Evolutionary conservation across 495 filamentous ascomycete species (phyloP).

Genomic region (Penicillium taxi): DNA sequence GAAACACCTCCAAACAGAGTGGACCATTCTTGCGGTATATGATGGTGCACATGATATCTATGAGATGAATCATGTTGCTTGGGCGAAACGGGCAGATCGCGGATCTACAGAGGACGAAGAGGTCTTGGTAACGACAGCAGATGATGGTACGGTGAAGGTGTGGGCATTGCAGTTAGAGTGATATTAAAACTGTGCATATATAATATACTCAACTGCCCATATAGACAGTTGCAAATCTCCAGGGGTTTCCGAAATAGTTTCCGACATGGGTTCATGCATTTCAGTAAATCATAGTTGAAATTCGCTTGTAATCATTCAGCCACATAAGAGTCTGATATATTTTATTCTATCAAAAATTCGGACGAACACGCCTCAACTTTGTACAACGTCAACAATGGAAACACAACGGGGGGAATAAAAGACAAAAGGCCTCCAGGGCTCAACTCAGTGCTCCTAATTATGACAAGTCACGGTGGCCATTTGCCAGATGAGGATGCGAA

Average conservation of each 20-base stretch:
- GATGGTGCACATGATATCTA: slow-evolving; percentile 77
- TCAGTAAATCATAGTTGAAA: no score
- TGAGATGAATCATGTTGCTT: slow-evolving; percentile 84
- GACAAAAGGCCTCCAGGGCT: no score
- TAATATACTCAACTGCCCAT: background rate
- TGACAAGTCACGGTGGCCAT: slow-evolving; percentile 4
- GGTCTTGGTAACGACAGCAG: slow-evolving; percentile 69
- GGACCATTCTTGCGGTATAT: slow-evolving; percentile 58
- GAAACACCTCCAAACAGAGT: slow-evolving; percentile 39
- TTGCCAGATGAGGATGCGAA: slow-evolving; percentile 7
- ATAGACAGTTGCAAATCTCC: no score
- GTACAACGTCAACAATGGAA: no score
- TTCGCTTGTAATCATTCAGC: background rate
- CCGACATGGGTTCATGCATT: no score
- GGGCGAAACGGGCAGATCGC: slow-evolving; percentile 48
- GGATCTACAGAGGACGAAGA: slow-evolving; percentile 47
- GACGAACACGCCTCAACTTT: background rate
- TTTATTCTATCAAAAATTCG: background rate
- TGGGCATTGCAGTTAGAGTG: slow-evolving; percentile 50
- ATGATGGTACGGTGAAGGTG: slow-evolving; percentile 68
- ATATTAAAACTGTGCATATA: slow-evolving; percentile 5
- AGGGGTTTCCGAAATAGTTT: no score
- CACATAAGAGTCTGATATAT: background rate
- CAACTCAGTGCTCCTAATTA: slow-evolving; percentile 7
- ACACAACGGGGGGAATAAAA: no score